A percentile compares a stretch with the other conserved stretches of the same genome.
Conservation (phyloP, 2,329 filamentous ascomycete genomes). For the Cladosporium sp. region DNA sequence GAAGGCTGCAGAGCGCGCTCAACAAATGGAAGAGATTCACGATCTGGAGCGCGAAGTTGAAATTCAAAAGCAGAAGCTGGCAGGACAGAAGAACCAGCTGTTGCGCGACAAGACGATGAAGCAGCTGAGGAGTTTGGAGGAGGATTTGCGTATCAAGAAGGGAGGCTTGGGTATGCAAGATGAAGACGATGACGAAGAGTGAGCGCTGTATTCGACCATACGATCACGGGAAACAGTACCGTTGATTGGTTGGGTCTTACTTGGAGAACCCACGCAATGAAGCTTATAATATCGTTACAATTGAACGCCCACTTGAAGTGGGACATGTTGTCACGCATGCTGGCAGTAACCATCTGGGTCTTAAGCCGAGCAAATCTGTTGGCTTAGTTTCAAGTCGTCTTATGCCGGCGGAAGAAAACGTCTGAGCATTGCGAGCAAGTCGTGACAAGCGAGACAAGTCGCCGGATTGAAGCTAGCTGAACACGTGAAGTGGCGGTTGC, state of each 20-base stretch:
- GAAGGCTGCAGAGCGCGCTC: conserved; percentile 48
- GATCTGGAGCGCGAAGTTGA: conserved; percentile 55
- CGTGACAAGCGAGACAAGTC: neutral
- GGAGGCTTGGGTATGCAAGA: conserved; percentile 39
- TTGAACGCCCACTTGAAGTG: neutral
- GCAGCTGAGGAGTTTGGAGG: conserved; percentile 52
- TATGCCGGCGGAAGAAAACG: neutral
- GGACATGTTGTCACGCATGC: neutral
- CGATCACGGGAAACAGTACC: conserved; percentile 1
- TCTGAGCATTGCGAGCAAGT: neutral
- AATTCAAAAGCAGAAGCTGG: conserved; percentile 38
- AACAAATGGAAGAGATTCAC: conserved; percentile 54
- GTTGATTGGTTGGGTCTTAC: neutral
- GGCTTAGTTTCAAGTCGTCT: neutral
- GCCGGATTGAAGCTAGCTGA: neutral
- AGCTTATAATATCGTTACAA: neutral
- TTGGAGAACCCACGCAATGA: neutral
- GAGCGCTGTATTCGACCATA: neutral
- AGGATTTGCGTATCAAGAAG: conserved; percentile 57
- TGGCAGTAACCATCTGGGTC: neutral
- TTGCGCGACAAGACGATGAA: conserved; percentile 51
- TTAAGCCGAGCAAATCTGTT: neutral
- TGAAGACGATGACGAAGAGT: conserved; percentile 31
- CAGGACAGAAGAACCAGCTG: conserved; percentile 47
- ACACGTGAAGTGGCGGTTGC: conserved; percentile 1